Evolutionary conservation across 257 asterid genomes (phyloP).

Genomic region (Craterostigma plantagineum): DNA sequence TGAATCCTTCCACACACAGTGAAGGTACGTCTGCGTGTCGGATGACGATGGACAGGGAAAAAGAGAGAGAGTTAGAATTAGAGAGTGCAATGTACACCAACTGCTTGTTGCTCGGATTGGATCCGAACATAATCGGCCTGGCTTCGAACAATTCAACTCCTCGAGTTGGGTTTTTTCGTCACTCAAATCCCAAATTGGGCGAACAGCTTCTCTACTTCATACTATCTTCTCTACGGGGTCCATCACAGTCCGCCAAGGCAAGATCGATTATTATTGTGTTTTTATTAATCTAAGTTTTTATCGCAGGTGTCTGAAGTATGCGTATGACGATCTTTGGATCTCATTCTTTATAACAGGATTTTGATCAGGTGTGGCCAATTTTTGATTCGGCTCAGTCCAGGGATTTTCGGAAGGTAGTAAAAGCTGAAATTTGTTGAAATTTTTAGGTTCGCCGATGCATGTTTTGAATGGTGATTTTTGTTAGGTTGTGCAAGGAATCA

Average conservation of each 20-base stretch:
- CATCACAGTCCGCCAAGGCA: conserved; percentile 89
- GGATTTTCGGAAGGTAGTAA: conserved; percentile 82
- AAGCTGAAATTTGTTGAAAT: background rate
- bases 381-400: conserved; percentile 98
- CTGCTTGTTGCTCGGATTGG: conserved; percentile 89
- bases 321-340: conserved; percentile 2
- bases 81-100: conserved; percentile 99
- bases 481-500: conserved; percentile 95
- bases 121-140: conserved; percentile 81
- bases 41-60: conserved; percentile 99
- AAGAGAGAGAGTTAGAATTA: conserved; percentile 97
- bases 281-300: background rate
- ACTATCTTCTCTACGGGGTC: conserved; percentile 89
- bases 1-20: conserved; percentile 7
- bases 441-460: background rate
- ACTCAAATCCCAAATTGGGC: conserved; percentile 94
- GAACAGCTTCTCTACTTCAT: conserved; percentile 94
- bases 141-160: conserved; percentile 77
- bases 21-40: conserved; percentile 18
- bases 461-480: conserved; percentile 5
- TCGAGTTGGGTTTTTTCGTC: conserved; percentile 89
- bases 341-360: conserved; percentile 52
- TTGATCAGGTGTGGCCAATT: conserved; percentile 98
- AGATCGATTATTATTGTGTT: background rate
- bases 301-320: background rate